phyloP scores from a whole-genome alignment of 1,284 basidiomycete species.

The Ustilago hordei region DNA sequence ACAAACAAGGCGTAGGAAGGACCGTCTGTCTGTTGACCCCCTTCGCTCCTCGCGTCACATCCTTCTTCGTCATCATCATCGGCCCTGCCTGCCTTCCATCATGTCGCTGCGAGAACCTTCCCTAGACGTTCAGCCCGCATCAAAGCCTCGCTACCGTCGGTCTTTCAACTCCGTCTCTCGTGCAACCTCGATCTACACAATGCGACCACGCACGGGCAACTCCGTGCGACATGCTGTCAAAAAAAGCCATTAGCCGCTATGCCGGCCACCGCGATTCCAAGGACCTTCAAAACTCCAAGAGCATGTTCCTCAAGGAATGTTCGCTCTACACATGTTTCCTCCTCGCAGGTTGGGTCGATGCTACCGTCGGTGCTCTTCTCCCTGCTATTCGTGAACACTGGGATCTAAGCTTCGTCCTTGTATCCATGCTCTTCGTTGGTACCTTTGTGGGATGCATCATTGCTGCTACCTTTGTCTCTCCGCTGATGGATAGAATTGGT shows the following conservation, averaged over 20 bases:
- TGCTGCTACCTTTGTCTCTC: constrained; percentile 30
- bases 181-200: constrained; percentile 6
- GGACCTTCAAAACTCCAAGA: constrained; percentile 9
- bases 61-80: background rate
- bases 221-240: constrained; percentile 30
- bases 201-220: constrained; percentile 16
- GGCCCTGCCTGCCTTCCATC: background rate
- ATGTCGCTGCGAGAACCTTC: constrained; percentile 25
- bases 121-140: background rate
- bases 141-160: constrained; percentile 8
- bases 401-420: constrained; percentile 36
- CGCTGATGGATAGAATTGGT: constrained; percentile 39
- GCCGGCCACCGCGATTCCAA: constrained; percentile 3
- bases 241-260: constrained; percentile 15
- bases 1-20: background rate
- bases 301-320: constrained; percentile 44
- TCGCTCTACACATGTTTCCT: constrained; percentile 43
- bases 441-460: constrained; percentile 54
- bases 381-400: constrained; percentile 52
- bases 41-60: background rate
- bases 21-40: background rate
- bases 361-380: constrained; percentile 45
- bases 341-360: constrained; percentile 54
- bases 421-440: constrained; percentile 53
- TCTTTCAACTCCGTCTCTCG: constrained; percentile 9